Base-by-base conservation (phyloP, 78 protist species). In the Acrasis kona region DNA sequence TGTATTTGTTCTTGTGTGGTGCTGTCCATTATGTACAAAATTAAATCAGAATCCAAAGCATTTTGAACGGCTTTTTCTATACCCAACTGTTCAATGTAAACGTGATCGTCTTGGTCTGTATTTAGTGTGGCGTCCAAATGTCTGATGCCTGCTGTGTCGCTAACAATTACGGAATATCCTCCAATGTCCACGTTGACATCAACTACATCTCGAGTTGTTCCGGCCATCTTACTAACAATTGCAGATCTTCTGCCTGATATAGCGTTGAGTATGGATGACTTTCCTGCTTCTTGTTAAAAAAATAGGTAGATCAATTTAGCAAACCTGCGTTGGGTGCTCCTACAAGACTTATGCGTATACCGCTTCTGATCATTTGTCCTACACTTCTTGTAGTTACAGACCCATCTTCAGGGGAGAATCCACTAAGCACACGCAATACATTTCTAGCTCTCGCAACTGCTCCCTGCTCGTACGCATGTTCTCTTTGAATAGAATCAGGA, bases 201-300 rank as follows among this genome's bases (percentile, higher is more conserved):
- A 29, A 93, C 65, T 1, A 93, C 76, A 61, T 93, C 97, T 28
- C 97, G 76, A 4, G 97, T 93, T 0, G 97, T 93, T 58, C 97
- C 97, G 8, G 90, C 82, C 0, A 85, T 77, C 31, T 85, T 80
- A 31, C 91, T 81, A 31, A 92, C 96, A 27, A 94, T 94, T 2
- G 97, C 91, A 3, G 89, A 92, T 1, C 65, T 70, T 28, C 95
- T 77, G n/a, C 69, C 68, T 4, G 95, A 79, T 8, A 94, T 84
- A 19, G 70, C 3, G 74, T 94, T 94, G 41, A 94, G 84, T 29
- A 91, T 74, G 38, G 84, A 70, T 4, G 85, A 73, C 74, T 91
- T 91, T 10, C 95, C 94, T 29, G 89, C 89, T 42, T 91, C 87
- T 1, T 91, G 95, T 12, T 89, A 84, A 3, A 91, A n/a, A n/a